Percentiles rank a stretch among this genome's conserved stretches.
Conservation (phyloP, 2,329 filamentous ascomycete genomes). For the Chlorencoelia australis region DNA sequence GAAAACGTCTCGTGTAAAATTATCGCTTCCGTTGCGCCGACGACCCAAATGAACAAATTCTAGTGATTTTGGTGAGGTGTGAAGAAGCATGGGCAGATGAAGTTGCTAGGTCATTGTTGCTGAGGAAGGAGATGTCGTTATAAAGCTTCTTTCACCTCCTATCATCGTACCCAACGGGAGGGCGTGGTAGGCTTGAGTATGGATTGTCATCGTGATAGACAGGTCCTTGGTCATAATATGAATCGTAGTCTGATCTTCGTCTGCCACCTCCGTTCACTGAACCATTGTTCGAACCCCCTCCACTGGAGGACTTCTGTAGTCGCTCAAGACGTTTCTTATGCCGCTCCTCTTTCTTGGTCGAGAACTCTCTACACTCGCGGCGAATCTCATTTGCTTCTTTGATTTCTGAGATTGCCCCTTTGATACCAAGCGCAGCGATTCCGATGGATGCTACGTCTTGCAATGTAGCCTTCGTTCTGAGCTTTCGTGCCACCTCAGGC, state of each 20-base stretch:
- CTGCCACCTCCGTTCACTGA: conserved; percentile 11
- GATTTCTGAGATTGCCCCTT: conserved; percentile 53
- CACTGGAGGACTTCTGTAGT: conserved; percentile 25
- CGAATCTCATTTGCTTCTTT: conserved; percentile 56
- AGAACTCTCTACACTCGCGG: conserved; percentile 44
- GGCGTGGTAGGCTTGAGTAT: conserved; percentile 29
- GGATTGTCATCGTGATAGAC: conserved; percentile 37
- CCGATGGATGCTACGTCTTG: conserved; percentile 57
- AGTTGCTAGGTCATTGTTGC: background rate
- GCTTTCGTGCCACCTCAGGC: conserved; percentile 50
- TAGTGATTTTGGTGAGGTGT: too few relatives aligned
- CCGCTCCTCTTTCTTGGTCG: conserved; percentile 35
- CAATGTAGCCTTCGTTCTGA: conserved; percentile 52
- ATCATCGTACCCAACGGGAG: conserved; percentile 23
- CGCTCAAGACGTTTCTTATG: conserved; percentile 37
- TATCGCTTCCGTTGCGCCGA: too few relatives aligned
- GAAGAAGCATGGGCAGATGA: background rate
- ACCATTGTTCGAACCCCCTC: conserved; percentile 27
- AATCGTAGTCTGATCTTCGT: conserved; percentile 14
- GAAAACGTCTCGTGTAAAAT: too few relatives aligned
- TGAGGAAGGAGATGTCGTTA: conserved; percentile 2
- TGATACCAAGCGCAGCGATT: conserved; percentile 58
- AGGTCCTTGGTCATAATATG: conserved; percentile 28
- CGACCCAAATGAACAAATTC: too few relatives aligned
- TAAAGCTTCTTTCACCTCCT: conserved; percentile 7